Evolutionary conservation across 2,329 filamentous ascomycete genomes (phyloP).

Genomic region (Ascochyta koolunga): DNA sequence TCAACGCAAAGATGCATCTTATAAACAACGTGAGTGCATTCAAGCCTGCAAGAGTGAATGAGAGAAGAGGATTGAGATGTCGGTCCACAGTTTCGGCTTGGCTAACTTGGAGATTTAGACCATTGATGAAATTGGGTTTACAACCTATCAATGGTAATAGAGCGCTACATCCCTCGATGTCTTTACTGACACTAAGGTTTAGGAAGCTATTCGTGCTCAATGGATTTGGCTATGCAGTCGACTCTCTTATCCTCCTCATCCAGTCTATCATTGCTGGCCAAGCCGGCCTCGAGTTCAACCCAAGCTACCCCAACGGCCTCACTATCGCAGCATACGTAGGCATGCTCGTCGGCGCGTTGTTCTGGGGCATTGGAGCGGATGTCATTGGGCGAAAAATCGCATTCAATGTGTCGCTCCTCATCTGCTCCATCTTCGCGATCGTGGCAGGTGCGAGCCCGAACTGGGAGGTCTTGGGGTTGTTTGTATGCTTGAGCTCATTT

Average conservation of each 20-base stretch:
- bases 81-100: background rate
- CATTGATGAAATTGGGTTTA: constrained; percentile 62
- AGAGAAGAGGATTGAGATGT: background rate
- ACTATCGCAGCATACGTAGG: constrained; percentile 67
- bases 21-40: constrained; percentile 65
- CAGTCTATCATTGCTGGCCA: constrained; percentile 67
- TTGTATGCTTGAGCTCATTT: constrained; percentile 68
- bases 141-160: constrained; percentile 57
- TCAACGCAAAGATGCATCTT: constrained; percentile 71
- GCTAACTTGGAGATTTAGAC: constrained; percentile 32
- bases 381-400: constrained; percentile 71
- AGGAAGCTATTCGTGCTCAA: constrained; percentile 63
- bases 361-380: constrained; percentile 72
- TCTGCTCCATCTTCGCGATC: constrained; percentile 67
- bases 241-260: constrained; percentile 63
- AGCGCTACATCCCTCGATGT: background rate
- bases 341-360: constrained; percentile 64
- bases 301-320: constrained; percentile 62
- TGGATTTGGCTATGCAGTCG: constrained; percentile 66
- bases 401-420: constrained; percentile 70
- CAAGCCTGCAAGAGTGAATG: background rate
- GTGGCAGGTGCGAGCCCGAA: constrained; percentile 70
- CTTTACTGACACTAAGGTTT: background rate
- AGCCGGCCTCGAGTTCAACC: constrained; percentile 65
- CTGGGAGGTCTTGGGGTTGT: constrained; percentile 69